Percentiles rank a stretch among this genome's conserved stretches.
Evolutionary conservation across 176 grass and related monocot species (phyloP).

Genomic region (Triticum monococcum): DNA sequence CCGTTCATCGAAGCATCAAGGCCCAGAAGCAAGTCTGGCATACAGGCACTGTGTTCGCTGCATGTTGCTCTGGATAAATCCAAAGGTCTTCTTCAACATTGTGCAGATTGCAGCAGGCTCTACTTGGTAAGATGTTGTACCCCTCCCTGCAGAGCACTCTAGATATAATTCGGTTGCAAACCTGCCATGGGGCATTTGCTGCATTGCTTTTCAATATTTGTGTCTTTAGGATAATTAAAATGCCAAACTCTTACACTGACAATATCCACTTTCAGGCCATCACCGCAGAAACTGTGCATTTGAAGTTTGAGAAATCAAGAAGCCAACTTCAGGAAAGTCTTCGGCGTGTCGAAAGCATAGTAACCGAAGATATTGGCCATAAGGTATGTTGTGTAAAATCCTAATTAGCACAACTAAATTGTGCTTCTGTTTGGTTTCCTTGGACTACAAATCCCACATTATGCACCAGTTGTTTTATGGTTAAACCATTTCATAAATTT

Average conservation of each 20-base stretch:
- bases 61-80: conserved; percentile 92
- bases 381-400: conserved; percentile 56
- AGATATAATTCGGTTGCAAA: not conserved
- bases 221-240: not conserved
- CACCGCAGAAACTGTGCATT: conserved; percentile 79
- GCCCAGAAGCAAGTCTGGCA: conserved; percentile 96
- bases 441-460: not conserved
- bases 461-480: not conserved
- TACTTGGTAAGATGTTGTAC: conserved; percentile 66
- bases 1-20: conserved; percentile 89
- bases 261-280: conserved; percentile 68
- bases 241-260: conserved; percentile 5
- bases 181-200: not conserved
- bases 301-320: conserved; percentile 95
- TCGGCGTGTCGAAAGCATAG: conserved; percentile 70
- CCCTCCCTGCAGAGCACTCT: not conserved
- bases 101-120: conserved; percentile 87
- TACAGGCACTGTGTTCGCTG: conserved; percentile 83
- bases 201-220: not conserved
- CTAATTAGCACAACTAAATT: not conserved
- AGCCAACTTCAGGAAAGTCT: conserved; percentile 81
- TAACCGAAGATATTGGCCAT: conserved; percentile 80
- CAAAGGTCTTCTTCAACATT: conserved; percentile 87
- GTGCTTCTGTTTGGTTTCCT: conserved; percentile 3
- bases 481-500: not conserved